Percentiles rank a stretch among this genome's conserved stretches.
Evolutionary conservation across 805 yeast species (phyloP).

Genomic region (Metschnikowia anglica): DNA sequence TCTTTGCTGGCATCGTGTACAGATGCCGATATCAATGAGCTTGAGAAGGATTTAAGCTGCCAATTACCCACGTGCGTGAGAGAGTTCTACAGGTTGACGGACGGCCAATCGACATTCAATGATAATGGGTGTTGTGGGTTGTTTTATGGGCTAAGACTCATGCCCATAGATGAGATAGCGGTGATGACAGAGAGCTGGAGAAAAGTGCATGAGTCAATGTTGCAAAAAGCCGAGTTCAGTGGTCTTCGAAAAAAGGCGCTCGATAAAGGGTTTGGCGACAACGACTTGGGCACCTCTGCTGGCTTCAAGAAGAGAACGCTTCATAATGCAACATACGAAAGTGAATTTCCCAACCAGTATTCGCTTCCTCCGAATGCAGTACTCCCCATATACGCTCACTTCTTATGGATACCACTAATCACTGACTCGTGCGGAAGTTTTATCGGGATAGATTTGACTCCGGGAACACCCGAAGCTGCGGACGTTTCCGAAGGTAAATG

Average conservation of each 20-base stretch:
- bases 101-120: slow-evolving; percentile 77
- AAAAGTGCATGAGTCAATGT: slow-evolving; percentile 51
- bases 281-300: slow-evolving; percentile 6
- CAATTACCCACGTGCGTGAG: slow-evolving; percentile 77
- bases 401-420: slow-evolving; percentile 87
- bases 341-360: slow-evolving; percentile 46
- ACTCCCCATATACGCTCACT: slow-evolving; percentile 79
- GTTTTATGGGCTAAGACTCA: slow-evolving; percentile 73
- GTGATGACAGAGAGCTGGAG: slow-evolving; percentile 87
- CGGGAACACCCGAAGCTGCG: slow-evolving; percentile 9
- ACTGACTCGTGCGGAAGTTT: slow-evolving; percentile 91
- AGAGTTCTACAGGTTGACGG: slow-evolving; percentile 78
- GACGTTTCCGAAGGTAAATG: slow-evolving; percentile 38
- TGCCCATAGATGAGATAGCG: slow-evolving; percentile 78
- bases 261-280: slow-evolving; percentile 4
- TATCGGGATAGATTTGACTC: slow-evolving; percentile 75
- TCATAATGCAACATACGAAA: not conserved
- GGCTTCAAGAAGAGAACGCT: slow-evolving; percentile 4
- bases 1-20: slow-evolving; percentile 80
- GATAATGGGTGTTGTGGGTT: slow-evolving; percentile 69
- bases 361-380: slow-evolving; percentile 77
- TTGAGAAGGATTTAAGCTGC: slow-evolving; percentile 78
- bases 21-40: slow-evolving; percentile 70
- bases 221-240: slow-evolving; percentile 1
- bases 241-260: slow-evolving; percentile 9